Percentiles rank a stretch among this genome's conserved stretches.
These are phyloP conservation scores for Phytophthora chlamydospora DNA, from an alignment of 352 stramenopile species.

Conservation along the genomic window DNA sequence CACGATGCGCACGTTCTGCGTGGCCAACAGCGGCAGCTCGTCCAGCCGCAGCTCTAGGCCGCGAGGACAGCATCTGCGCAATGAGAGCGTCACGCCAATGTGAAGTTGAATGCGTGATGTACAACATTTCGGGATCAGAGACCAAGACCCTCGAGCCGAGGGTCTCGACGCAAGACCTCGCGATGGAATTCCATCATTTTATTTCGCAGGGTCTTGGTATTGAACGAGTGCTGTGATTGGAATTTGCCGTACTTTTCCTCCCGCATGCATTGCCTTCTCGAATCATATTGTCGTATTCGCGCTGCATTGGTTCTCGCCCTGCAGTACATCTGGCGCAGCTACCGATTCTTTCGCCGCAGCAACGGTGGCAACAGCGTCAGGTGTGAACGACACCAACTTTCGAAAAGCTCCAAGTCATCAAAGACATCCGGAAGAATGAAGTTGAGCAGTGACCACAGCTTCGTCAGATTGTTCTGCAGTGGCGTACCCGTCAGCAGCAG, in stretches of 20 bases:
- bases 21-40: slow-evolving; percentile 61
- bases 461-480: slow-evolving; percentile 98
- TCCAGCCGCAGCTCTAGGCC: slow-evolving; percentile 68
- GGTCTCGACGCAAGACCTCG: too few relatives aligned
- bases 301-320: slow-evolving; percentile 93
- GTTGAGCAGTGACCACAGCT: slow-evolving; percentile 98
- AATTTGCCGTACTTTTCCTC: slow-evolving; percentile 78
- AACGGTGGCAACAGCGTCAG: slow-evolving; percentile 56
- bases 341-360: slow-evolving; percentile 73
- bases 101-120: too few relatives aligned
- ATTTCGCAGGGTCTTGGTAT: slow-evolving; percentile 67
- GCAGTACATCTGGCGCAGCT: slow-evolving; percentile 84
- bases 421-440: slow-evolving; percentile 98
- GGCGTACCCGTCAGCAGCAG: slow-evolving; percentile 96
- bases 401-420: slow-evolving; percentile 97
- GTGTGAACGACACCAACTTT: slow-evolving; percentile 98
- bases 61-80: slow-evolving; percentile 45
- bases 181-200: slow-evolving; percentile 80
- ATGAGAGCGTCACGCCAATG: too few relatives aligned
- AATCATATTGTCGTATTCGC: slow-evolving; percentile 95
- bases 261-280: slow-evolving; percentile 84
- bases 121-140: too few relatives aligned
- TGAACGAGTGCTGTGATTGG: slow-evolving; percentile 49
- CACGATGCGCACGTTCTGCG: slow-evolving; percentile 62
- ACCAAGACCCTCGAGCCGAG: too few relatives aligned